Percentiles rank a stretch among this genome's conserved stretches.
These are phyloP conservation scores for Tylopilus vinaceipallidus DNA, from an alignment of 768 basidiomycete genomes.

Conservation along the genomic window DNA sequence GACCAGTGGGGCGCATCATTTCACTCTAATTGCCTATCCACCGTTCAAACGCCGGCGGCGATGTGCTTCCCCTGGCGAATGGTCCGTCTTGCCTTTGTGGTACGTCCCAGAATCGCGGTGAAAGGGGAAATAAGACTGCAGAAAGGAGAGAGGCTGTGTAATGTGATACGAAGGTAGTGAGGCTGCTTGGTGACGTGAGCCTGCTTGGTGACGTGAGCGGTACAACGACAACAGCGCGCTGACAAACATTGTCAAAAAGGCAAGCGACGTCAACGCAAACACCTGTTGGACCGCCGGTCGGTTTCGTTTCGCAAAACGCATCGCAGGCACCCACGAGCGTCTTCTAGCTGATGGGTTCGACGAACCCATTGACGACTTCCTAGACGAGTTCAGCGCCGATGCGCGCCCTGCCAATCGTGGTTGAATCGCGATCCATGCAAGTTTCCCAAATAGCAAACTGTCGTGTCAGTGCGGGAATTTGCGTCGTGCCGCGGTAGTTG, in stretches of 20 bases:
- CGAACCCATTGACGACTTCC: conserved; percentile 94
- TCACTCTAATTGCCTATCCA: conserved; percentile 53
- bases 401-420: conserved; percentile 81
- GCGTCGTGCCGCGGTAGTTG: conserved; percentile 76
- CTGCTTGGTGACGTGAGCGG: conserved; percentile 63
- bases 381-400: conserved; percentile 94
- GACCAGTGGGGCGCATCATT: conserved; percentile 34
- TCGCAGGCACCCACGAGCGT: conserved; percentile 64
- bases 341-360: conserved; percentile 97
- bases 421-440: conserved; percentile 94
- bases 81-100: conserved; percentile 33
- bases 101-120: conserved; percentile 48
- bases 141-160: conserved; percentile 40
- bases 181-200: too few relatives aligned
- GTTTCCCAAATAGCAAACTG: conserved; percentile 89
- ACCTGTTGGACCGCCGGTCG: conserved; percentile 39
- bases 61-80: conserved; percentile 39
- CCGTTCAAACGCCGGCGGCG: conserved; percentile 57
- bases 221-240: conserved; percentile 76
- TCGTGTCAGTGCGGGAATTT: conserved; percentile 84
- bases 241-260: conserved; percentile 77
- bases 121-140: conserved; percentile 51
- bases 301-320: conserved; percentile 19
- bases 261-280: conserved; percentile 72
- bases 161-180: conserved; percentile 39